These are phyloP conservation scores for Geotrichum ghanense DNA, from an alignment of 805 yeast species.

Conservation along the genomic window DNA sequence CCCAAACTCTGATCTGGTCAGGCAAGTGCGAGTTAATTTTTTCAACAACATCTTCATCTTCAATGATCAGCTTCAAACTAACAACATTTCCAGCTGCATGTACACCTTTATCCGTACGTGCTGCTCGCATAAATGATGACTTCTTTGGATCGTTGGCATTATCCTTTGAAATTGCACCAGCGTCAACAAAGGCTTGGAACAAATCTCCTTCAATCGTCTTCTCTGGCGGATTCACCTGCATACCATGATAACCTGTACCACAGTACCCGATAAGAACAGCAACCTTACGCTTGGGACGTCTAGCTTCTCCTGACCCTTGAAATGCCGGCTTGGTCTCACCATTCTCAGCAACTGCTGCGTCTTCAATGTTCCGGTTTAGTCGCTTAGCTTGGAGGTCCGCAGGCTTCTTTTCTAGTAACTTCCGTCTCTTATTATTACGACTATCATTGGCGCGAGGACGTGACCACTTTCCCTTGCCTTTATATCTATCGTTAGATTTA, in stretches of 20 bases:
- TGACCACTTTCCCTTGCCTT: background rate
- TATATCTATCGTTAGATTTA: background rate
- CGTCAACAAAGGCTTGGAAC: constrained; percentile 68
- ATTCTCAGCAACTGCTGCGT: background rate
- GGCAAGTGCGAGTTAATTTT: constrained; percentile 73
- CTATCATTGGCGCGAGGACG: background rate
- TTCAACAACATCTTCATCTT: constrained; percentile 60
- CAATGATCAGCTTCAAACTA: constrained; percentile 71
- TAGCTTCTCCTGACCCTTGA: background rate
- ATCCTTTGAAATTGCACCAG: constrained; percentile 81
- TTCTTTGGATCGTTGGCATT: constrained; percentile 84
- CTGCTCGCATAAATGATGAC: constrained; percentile 54
- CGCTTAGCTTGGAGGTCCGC: background rate
- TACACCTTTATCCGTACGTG: constrained; percentile 88
- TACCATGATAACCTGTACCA: constrained; percentile 93
- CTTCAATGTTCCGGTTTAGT: background rate
- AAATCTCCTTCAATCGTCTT: constrained; percentile 86
- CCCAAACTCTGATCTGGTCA: constrained; percentile 86
- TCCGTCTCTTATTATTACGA: background rate
- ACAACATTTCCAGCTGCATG: constrained; percentile 95
- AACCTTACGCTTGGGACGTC: constrained; percentile 62
- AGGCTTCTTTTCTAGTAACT: background rate
- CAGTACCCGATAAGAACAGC: constrained; percentile 89
- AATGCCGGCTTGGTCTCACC: background rate
- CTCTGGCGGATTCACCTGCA: constrained; percentile 84